Percentiles rank a stretch among this genome's conserved stretches.
These are phyloP conservation scores for Avena insularis DNA, from an alignment of 176 grass and related monocot species.

Conservation along the genomic window DNA sequence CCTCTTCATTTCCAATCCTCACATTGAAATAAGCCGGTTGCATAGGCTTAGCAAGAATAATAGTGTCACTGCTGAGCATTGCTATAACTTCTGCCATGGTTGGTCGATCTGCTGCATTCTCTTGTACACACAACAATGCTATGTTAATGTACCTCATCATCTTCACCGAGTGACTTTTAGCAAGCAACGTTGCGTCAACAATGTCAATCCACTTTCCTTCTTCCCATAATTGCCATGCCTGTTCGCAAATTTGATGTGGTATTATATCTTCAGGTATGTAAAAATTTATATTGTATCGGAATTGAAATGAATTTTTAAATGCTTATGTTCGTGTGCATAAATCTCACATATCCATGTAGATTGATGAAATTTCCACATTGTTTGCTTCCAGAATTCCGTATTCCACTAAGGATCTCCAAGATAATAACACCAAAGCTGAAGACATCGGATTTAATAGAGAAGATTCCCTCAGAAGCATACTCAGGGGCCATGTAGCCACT, in stretches of 20 bases:
- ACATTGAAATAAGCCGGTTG: not conserved
- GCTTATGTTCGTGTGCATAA: no score
- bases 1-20: not conserved
- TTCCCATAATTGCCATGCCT: slow-evolving; percentile 11
- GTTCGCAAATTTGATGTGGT: not conserved
- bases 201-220: not conserved
- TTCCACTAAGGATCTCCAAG: slow-evolving; percentile 27
- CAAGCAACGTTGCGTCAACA: not conserved
- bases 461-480: slow-evolving; percentile 34
- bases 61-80: not conserved
- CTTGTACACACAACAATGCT: not conserved
- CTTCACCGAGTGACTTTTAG: not conserved
- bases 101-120: not conserved
- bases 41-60: not conserved
- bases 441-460: slow-evolving; percentile 17
- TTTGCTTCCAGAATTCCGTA: not conserved
- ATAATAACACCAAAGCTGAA: slow-evolving; percentile 38
- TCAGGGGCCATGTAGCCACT: slow-evolving; percentile 44
- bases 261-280: no score
- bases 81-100: not conserved
- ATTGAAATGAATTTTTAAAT: no score
- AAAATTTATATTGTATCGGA: no score
- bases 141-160: slow-evolving; percentile 1
- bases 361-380: slow-evolving; percentile 9
- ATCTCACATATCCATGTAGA: slow-evolving; percentile 16